phyloP scores from a whole-genome alignment of 768 basidiomycete species.

The Rhodotorula diobovata region DNA sequence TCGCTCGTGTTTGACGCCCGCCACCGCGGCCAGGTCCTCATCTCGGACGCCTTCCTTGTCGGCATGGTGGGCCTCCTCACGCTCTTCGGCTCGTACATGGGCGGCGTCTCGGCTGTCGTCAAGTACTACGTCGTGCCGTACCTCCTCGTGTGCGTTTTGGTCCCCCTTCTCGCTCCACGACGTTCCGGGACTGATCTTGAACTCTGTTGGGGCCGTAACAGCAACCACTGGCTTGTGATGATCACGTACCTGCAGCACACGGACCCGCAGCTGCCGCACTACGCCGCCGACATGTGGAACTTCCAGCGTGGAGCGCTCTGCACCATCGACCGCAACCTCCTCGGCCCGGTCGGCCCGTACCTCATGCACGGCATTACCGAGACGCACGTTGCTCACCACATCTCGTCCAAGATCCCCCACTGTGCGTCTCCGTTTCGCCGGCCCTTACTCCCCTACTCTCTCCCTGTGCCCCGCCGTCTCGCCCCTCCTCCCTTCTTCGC shows the following conservation, averaged over 20 bases:
- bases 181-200: background rate
- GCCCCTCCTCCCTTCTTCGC: too few species aligned
- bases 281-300: conserved; percentile 79
- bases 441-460: too few species aligned
- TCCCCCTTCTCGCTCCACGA: background rate
- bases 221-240: conserved; percentile 34
- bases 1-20: conserved; percentile 78
- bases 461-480: too few species aligned
- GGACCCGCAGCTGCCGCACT: conserved; percentile 89
- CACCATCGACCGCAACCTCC: conserved; percentile 72
- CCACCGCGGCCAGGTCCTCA: conserved; percentile 68
- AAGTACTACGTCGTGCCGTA: conserved; percentile 81
- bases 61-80: conserved; percentile 63
- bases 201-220: background rate
- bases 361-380: conserved; percentile 62
- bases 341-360: conserved; percentile 78
- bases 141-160: conserved; percentile 53
- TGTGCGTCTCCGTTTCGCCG: conserved; percentile 46
- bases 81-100: conserved; percentile 54
- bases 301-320: conserved; percentile 90
- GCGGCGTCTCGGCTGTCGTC: conserved; percentile 68
- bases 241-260: conserved; percentile 86
- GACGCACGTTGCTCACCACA: conserved; percentile 63
- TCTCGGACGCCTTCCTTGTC: conserved; percentile 76
- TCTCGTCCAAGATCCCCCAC: conserved; percentile 92